Evolutionary conservation across 306 rosid species (phyloP).

Genomic region (Cucurbita maxima): DNA sequence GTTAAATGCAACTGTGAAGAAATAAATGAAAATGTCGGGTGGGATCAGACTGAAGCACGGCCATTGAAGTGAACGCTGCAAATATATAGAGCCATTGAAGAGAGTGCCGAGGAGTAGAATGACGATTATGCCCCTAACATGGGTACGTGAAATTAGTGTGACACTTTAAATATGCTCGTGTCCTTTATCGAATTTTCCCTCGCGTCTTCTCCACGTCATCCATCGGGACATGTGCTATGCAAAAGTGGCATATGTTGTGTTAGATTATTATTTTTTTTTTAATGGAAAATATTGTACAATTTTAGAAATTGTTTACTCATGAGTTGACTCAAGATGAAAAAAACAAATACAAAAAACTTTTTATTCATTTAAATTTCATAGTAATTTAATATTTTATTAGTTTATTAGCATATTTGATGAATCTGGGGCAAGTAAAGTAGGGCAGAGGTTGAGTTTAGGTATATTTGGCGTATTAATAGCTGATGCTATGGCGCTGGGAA

Average conservation of each 20-base stretch:
- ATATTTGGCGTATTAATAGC: neutral
- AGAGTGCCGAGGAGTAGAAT: neutral
- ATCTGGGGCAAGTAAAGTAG: neutral
- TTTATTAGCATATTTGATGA: too few relatives aligned
- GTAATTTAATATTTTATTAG: too few relatives aligned
- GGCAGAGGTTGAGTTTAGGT: neutral
- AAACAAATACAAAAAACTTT: too few relatives aligned
- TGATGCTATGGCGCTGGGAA: neutral
- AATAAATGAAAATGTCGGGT: neutral
- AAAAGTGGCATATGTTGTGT: neutral
- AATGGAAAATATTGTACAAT: neutral
- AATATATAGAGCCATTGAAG: neutral
- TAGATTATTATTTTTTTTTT: neutral
- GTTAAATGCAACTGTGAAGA: neutral
- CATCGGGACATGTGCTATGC: neutral
- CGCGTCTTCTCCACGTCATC: conserved; percentile 2
- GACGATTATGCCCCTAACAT: conserved; percentile 50
- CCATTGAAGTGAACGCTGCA: conserved; percentile 4
- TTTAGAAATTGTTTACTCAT: neutral
- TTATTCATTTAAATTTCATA: too few relatives aligned
- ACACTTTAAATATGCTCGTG: neutral
- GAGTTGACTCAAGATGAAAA: neutral
- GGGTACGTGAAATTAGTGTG: neutral
- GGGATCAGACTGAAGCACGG: conserved; percentile 1
- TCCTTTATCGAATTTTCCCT: conserved; percentile 18